Base-by-base conservation (phyloP, 1,284 basidiomycete species). In the Bjerkandera adusta region DNA sequence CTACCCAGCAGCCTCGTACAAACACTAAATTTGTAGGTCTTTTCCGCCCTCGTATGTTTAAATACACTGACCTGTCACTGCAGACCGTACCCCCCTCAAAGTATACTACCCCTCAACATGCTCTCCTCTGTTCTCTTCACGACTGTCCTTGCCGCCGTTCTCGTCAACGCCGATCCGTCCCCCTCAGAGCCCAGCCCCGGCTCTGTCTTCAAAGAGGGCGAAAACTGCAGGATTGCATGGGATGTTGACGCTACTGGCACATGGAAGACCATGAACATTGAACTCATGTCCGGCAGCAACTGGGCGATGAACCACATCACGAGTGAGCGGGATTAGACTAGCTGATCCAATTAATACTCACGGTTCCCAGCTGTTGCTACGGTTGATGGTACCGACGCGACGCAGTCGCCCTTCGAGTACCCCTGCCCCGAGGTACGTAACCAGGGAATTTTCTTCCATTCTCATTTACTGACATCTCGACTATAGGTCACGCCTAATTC, bases 251-350 rank as follows among this genome's bases (percentile, higher is more conserved):
- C 67, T 3, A 71, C 75, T 2, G 77, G 78, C 13, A 53, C 55
- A 5, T 89, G 88, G 87, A 80, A 73, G 59, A 62, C 65, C 46
- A 86, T 83, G 78, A 66, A 71, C 48, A 84, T 92, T 47, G 72
- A 89, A 64, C 76, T 93, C 55, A 91, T 89, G 86, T 84, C 85
- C 0, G 90, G 90, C 5, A 63, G 73, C 56, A 92, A 93, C 67
- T 64, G 72, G 29, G 55, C 72, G 38, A 93, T 93, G 89, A 64
- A 80, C 41, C 76, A 76, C 56, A 59, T 91, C 47, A 79, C 77
- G 3, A 79, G 87, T 88, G 54, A 50, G 81, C 72, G 7, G 29
- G 45, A 45, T 26, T 32, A 37, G 25, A 20, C 7, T 13, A 43
- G 46, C 27, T 47, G 41, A 11, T n/a, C 36, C 25, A 12, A 32